Evolutionary conservation across 2,329 filamentous ascomycete species (phyloP), one percentile per base, ranked within the genome.

Genomic region (Plectosphaerella sp.): DNA sequence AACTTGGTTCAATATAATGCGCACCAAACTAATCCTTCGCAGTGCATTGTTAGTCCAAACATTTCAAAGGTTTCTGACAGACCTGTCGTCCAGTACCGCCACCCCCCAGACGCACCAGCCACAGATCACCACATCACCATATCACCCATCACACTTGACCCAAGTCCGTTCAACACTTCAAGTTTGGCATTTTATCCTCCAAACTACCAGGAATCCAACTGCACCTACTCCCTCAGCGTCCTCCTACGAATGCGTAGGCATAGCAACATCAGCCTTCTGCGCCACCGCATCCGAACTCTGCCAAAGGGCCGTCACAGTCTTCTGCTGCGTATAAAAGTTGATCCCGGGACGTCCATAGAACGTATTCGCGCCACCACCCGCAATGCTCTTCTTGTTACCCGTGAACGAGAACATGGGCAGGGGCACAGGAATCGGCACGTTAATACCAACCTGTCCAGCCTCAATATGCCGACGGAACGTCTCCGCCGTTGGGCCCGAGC

Each of bases 261-360:
- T 97, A 56, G 89, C 82, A 11, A 95, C 91, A 63, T 86, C 84
- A 15, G 92, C 92, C 80, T 92, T 93, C 59, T 86, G 88, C 51
- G 84, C 86, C 47, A 94, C 81, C 1, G 91, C 92, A 73, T 97
- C 92, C 64, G 92, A 85, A 55, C 82, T 84, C 64, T 84, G 84
- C 94, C 94, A 99, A 67, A 95, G 74, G 59, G 90, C 87, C 50
- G 94, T 99, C 47, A 99, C 94, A 3, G 94, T 99, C 88, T 99
- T 97, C 66, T 89, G 82, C 75, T 97, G 94, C 3, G 94, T 99
- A 72, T 96, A 97, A 68, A 99, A 99, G 67, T 89, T 86, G 67
- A 99, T 73, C 22, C 93, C 94, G 1, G 91, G 90, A 72, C 89
- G 88, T 59, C 94, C 94, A 72, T 99, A 99, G 69, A 99, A 97